Base-by-base conservation (phyloP, 2,329 filamentous ascomycete genomes). In the Apiospora koreana region DNA sequence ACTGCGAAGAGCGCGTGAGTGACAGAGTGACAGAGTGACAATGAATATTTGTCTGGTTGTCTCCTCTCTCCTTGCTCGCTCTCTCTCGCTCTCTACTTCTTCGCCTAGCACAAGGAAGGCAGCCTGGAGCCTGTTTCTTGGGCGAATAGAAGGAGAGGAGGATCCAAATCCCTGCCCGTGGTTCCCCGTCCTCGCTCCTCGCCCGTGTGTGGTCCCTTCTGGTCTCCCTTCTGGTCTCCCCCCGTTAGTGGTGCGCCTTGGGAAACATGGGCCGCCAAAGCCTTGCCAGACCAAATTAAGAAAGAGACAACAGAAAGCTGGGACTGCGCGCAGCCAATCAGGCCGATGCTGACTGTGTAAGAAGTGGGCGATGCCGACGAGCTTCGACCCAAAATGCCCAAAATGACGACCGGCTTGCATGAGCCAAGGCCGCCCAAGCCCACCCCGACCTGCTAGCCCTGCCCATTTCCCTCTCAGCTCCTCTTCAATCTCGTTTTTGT, bases 281-380 rank as follows among this genome's bases (percentile, higher is more conserved):
- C 50, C 50, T 58, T 58, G 50, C 21, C 28, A 31, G 50, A 38
- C 54, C 54, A 62, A 62, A 62, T 62, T 38, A 35, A 62, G 54
- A 38, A 62, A 62, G 54, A 35, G 54, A 62, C 54, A 62, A n/a
- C 54, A n/a, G 28, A 35, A 58, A 28, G 50, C 50, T 10, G 50
- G 28, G 31, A 62, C 28, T 9, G 18, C 8, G 1, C 10, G 10
- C 28, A 35, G 31, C 54, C 54, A 62, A 62, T 62, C 54, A 62
- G 28, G 31, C 3, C 31, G 8, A 21, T n/a, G 54, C 31, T 62
- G 54, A 62, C 54, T 38, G 54, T 62, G 28, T 23, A 62, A 62
- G 23, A 18, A 38, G 54, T 38, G 54, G 43, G 43, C 43, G 31
- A 6, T 8, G 31, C 18, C 28, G 50, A 43, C 41, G 41, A 43